Evolutionary conservation across 768 basidiomycete genomes (phyloP), one percentile per base, ranked within the genome.

Genomic region (Termitomyces sp.): DNA sequence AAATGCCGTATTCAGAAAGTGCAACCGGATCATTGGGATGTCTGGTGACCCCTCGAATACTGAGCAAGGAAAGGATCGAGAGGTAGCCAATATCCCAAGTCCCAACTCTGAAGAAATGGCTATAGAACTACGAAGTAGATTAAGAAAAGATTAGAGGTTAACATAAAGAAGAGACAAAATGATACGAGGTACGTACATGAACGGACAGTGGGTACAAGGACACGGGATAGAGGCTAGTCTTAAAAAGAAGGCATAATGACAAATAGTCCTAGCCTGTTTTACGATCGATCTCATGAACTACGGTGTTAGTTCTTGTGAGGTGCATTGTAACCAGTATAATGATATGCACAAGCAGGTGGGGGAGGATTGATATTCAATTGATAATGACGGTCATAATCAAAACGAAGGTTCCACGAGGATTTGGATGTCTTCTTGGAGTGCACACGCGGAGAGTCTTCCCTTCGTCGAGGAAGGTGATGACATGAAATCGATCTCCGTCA

Each of bases 401-500:
- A 46, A 41, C 52, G 61, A n/a, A 51, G 54, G 27, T 52, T 52
- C 32, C 42, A 55, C 34, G 53, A 55, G 19, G 44, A 55, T 42
- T 63, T 62, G 56, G 69, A 66, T 12, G 61, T 61, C 35, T 63
- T 66, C 49, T 66, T 68, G 19, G 42, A 34, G 3, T 35, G 52
- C 19, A 58, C 44, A 34, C 37, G 34, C 29, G 56, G 56, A 34
- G 59, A 65, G 34, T 25, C 14, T 38, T 12, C 34, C 53, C 8
- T 34, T 56, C 2, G 64, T 53, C 4, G 69, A 64, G 4, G 68
- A 63, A 10, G 70, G 65, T 3, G 68, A 65, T 7, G 73, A 70
- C 0, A 63, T 45, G 29, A 69, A 63, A 21, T 75, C 75, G 40
- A 76, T 61, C 31, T 77, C 77, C 6, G 67, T 66, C 9, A 76